Percentiles rank a stretch among this genome's conserved stretches.
Evolutionary conservation across 2,329 filamentous ascomycete genomes (phyloP).

Genomic region (Lasiodiplodia hormozganensis): DNA sequence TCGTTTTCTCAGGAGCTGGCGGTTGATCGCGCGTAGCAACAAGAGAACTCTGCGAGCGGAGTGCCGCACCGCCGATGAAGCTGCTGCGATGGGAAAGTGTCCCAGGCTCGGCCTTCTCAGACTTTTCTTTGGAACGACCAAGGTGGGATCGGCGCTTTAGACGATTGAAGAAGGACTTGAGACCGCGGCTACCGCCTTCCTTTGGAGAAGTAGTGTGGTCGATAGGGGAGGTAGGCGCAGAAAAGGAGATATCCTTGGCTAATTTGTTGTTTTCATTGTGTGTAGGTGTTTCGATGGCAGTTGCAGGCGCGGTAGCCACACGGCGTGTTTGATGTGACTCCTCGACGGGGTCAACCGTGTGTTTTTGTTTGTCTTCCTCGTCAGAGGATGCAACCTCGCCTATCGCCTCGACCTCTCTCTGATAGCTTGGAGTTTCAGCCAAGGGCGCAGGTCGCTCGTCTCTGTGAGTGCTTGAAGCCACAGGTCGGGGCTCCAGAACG

Average conservation of each 20-base stretch:
- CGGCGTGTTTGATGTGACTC: slow-evolving; percentile 26
- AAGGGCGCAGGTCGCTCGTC: slow-evolving; percentile 3
- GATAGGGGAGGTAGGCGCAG: slow-evolving; percentile 1
- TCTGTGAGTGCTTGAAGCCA: slow-evolving; percentile 26
- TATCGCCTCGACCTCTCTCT: slow-evolving; percentile 25
- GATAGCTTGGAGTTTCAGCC: slow-evolving; percentile 21
- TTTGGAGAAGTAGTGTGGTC: slow-evolving; percentile 8
- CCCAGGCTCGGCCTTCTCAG: background rate
- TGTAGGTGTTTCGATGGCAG: background rate
- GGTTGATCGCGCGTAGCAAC: background rate
- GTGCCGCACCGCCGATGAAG: slow-evolving; percentile 4
- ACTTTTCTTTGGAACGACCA: background rate
- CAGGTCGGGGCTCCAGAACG: slow-evolving; percentile 14
- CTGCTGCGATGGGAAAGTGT: slow-evolving; percentile 29
- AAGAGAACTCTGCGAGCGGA: slow-evolving; percentile 11
- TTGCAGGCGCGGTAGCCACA: background rate
- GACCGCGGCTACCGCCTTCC: slow-evolving; percentile 39
- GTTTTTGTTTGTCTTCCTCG: slow-evolving; percentile 32
- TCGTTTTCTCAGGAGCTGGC: background rate
- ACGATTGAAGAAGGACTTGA: slow-evolving; percentile 47
- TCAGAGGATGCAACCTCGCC: slow-evolving; percentile 24
- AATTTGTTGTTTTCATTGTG: background rate
- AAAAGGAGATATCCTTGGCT: slow-evolving; percentile 3
- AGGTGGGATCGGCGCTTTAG: slow-evolving; percentile 47
- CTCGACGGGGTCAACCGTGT: slow-evolving; percentile 35